Evolutionary conservation across 441 rosid genomes (phyloP).

Genomic region (Populus hybrid): DNA sequence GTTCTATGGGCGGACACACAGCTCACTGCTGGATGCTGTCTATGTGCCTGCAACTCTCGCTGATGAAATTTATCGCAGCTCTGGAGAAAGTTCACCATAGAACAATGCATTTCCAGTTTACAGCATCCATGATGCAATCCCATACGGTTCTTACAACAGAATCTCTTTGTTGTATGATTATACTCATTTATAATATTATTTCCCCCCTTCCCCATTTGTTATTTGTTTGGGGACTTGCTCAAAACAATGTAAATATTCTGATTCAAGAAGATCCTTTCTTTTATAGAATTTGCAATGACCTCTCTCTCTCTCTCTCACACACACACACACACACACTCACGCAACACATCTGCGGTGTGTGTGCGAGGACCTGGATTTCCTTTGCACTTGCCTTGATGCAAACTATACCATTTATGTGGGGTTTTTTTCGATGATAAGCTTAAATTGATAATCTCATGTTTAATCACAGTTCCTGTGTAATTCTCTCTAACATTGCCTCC

Average conservation of each 20-base stretch:
- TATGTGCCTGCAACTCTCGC: slow-evolving; percentile 75
- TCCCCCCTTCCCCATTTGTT: not conserved
- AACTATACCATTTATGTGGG: no score
- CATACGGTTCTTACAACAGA: slow-evolving; percentile 17
- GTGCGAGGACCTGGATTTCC: no score
- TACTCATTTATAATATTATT: not conserved
- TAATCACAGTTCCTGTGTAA: no score
- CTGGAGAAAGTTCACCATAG: slow-evolving; percentile 40
- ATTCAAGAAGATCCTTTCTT: not conserved
- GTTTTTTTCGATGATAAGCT: no score
- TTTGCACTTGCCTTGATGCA: no score
- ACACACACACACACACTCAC: no score
- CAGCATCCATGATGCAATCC: not conserved
- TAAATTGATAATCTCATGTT: no score
- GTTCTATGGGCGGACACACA: slow-evolving; percentile 72
- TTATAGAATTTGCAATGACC: no score
- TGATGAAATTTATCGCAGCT: slow-evolving; percentile 49
- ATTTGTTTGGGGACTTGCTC: slow-evolving; percentile 5
- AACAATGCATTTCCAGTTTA: not conserved
- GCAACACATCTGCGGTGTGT: no score
- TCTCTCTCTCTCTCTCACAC: not conserved
- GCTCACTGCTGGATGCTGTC: slow-evolving; percentile 67
- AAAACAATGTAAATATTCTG: slow-evolving; percentile 25
- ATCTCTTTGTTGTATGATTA: slow-evolving; percentile 28
- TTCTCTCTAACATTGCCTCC: no score